Base-by-base conservation (phyloP, 805 yeast genomes). In the Ogataea parapolymorpha region DNA sequence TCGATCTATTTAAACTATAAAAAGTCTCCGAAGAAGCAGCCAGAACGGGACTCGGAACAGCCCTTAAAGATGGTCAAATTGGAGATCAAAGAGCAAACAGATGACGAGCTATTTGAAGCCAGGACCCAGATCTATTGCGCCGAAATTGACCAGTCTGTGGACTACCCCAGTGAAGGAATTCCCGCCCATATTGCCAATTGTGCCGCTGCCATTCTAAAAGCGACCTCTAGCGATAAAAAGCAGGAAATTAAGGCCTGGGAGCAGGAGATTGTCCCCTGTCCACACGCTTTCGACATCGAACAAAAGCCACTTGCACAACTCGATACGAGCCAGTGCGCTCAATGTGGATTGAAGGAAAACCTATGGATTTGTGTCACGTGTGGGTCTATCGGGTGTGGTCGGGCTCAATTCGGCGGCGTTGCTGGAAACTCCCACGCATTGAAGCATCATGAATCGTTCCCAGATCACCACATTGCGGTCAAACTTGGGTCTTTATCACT, bases 351-450 rank as follows among this genome's bases (percentile, higher is more conserved):
- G 49, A 62, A 65, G 23, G 85, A 82, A 49, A 93, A 93, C 58
- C 64, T 93, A 34, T 93, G 99, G 99, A 70, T 93, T 13, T 93
- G 99, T 67, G 65, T 93, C 33, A 75, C 76, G 35, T 93, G 99
- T 72, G 99, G 99, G 2, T 66, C 75, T n/a, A 54, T 89, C 9
- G 96, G 96, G 4, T 93, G 99, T 66, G 99, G 99, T 5, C 71
- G 99, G 49, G 80, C 81, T 24, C 99, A 93, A 62, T 87, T 85
- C 57, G 99, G 98, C 26, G 91, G 95, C 17, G 78, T 85, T 10
- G 83, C 89, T n/a, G 99, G 99, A 5, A 79, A 91, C 57, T 81
- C 95, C 0, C 99, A 93, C 61, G 98, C 95, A 0, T 66, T 91
- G 44, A 59, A 63, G 0, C 99, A 93, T 63, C 82, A 61, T 55